Evolutionary conservation across 306 rosid species (phyloP), one percentile per base, ranked within the genome.

Genomic region (Crataegus laevigata): DNA sequence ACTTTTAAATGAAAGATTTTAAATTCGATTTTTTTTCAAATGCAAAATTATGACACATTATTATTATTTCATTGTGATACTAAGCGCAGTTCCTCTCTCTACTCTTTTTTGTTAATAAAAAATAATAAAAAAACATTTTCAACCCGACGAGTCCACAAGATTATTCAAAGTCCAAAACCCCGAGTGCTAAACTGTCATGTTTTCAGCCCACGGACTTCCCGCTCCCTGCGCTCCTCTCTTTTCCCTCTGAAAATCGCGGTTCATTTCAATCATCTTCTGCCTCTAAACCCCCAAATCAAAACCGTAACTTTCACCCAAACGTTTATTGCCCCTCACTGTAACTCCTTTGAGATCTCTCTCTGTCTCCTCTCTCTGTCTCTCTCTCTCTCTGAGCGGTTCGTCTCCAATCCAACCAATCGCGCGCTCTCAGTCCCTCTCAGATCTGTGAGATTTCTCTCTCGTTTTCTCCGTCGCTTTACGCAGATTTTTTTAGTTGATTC

Each of bases 161-260:
- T 10, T 24, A 15, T 36, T 47, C 21, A 1, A 5, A 65, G 64
- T 54, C 72, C 59, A 52, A 77, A 77, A 22, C 66, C 36, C 68
- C 17, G 52, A 59, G 6, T 3, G 43, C 2, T 38, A 8, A 32
- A 54, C 40, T 57, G 36, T 76, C 36, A 32, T 32, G 43, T 65
- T 79, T 68, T 68, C 68, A 73, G 82, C 76, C 79, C 89, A 88
- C 88, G 85, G 89, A 79, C 66, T 88, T 88, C 91, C 91, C 87
- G 87, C 89, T 81, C 64, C 81, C 32, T 14, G 25, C 78, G 70
- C 40, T 36, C 3, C n/a, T 45, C 32, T 62, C 78, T 42, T 78
- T 42, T 78, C 77, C 38, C 51, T 69, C 73, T 69, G 62, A 75
- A 75, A 82, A 55, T 47, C 58, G 47, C 79, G 38, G 73, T 77